Percentiles rank a stretch among this genome's conserved stretches.
Conservation (phyloP, 257 asterid genomes). For the Solanum clarkiae region DNA sequence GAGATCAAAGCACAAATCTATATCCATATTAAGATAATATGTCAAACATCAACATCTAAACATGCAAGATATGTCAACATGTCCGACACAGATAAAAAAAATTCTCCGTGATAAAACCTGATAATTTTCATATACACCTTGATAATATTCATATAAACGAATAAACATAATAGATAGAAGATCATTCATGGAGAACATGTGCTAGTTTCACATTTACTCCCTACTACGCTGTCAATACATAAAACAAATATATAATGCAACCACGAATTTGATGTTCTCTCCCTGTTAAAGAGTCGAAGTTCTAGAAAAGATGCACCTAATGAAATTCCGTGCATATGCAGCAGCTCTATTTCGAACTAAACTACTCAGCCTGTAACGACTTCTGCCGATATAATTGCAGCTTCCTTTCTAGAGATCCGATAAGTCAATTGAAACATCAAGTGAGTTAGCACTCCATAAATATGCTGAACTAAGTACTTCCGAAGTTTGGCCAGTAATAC, state of each 20-base stretch:
- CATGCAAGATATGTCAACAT: background rate
- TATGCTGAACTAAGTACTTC: background rate
- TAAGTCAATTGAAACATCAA: background rate
- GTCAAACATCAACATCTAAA: background rate
- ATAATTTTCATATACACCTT: background rate
- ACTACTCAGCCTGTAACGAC: background rate
- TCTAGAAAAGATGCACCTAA: background rate
- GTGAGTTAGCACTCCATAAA: background rate
- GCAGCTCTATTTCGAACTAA: background rate
- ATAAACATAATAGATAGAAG: background rate
- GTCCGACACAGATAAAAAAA: background rate
- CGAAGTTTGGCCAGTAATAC: background rate
- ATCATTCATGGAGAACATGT: background rate
- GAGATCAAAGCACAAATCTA: background rate
- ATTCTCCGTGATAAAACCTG: background rate
- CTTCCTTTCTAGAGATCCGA: background rate
- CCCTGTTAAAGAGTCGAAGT: background rate
- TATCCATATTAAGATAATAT: background rate
- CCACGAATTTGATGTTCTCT: background rate
- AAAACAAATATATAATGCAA: background rate
- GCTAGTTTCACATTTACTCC: background rate
- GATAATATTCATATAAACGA: background rate
- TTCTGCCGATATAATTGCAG: background rate
- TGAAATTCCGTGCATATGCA: background rate
- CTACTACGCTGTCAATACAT: background rate